Percentiles rank a stretch among this genome's conserved stretches.
Evolutionary conservation across 2,329 filamentous ascomycete species (phyloP).

Genomic region (Trichocomaceae sp.): DNA sequence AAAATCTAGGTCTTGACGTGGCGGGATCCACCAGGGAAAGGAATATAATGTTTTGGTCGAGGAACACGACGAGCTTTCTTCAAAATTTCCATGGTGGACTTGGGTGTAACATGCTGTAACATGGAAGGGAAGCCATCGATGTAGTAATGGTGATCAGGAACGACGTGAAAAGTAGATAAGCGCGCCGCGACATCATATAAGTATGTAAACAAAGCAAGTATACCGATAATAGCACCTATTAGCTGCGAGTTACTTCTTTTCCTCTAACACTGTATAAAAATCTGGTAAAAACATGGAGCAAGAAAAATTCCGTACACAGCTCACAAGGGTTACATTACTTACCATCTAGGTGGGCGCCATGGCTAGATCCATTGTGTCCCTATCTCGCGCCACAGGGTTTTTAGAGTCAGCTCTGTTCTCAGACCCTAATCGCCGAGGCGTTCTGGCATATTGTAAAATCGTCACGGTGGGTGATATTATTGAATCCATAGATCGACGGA

Average conservation of each 20-base stretch:
- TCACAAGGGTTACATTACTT: constrained; percentile 26
- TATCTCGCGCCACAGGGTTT: neutral
- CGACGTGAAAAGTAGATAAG: constrained; percentile 25
- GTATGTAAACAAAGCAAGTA: constrained; percentile 24
- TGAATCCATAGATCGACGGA: too few species aligned
- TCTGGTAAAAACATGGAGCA: neutral
- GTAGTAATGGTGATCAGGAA: constrained; percentile 23
- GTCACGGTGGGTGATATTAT: too few species aligned
- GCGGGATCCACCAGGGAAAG: constrained; percentile 36
- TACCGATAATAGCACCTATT: constrained; percentile 25
- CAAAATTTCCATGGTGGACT: too few species aligned
- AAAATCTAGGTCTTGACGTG: constrained; percentile 49
- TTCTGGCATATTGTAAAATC: neutral
- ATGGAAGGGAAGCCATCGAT: constrained; percentile 32
- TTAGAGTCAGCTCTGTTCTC: neutral
- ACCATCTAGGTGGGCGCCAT: constrained; percentile 19
- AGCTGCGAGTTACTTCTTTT: constrained; percentile 23
- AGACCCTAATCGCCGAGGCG: too few species aligned
- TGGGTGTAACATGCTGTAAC: constrained; percentile 27
- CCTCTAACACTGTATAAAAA: neutral
- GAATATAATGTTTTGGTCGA: constrained; percentile 24
- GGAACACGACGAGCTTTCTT: too few species aligned
- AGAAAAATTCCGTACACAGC: constrained; percentile 20
- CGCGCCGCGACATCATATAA: constrained; percentile 24
- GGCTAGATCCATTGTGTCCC: neutral